A percentile compares a stretch with the other conserved stretches of the same genome.
phyloP scores from a whole-genome alignment of 139 green algal species.

The Coelastrella sp. region DNA sequence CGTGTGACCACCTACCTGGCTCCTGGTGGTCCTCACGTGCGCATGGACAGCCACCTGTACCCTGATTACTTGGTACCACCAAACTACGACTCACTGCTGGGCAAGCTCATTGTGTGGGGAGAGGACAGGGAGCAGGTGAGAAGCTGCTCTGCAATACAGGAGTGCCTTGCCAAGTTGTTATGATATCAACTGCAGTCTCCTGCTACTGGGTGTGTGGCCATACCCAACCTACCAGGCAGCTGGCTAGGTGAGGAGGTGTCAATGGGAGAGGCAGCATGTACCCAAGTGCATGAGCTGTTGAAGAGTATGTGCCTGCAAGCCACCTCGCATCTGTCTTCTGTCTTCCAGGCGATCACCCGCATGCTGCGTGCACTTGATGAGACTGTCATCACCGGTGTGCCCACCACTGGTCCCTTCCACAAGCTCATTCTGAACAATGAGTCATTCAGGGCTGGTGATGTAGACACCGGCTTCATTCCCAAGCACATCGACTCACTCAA shows the following conservation, averaged over 20 bases:
- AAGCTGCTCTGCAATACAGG: background rate
- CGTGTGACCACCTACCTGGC: slow-evolving; percentile 92
- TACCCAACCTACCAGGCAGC: too few relatives aligned
- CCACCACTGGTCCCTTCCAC: slow-evolving; percentile 93
- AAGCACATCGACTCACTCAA: slow-evolving; percentile 86
- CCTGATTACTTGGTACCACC: slow-evolving; percentile 95
- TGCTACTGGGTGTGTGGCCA: too few relatives aligned
- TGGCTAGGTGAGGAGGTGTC: too few relatives aligned
- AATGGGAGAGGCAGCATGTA: too few relatives aligned
- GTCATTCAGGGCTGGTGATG: slow-evolving; percentile 73
- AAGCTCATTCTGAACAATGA: slow-evolving; percentile 85
- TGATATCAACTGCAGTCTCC: too few relatives aligned
- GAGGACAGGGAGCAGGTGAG: slow-evolving; percentile 75
- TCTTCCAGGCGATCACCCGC: slow-evolving; percentile 79
- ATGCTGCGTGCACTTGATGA: slow-evolving; percentile 87
- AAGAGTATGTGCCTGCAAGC: too few relatives aligned
- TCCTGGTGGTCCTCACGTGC: slow-evolving; percentile 90
- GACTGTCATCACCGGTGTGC: slow-evolving; percentile 83
- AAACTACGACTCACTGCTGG: slow-evolving; percentile 94
- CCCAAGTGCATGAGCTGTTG: too few relatives aligned
- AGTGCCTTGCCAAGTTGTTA: too few relatives aligned
- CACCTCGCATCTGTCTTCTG: background rate
- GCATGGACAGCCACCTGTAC: slow-evolving; percentile 98
- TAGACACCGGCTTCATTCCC: slow-evolving; percentile 92
- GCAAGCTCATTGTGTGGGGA: slow-evolving; percentile 98